Evolutionary conservation across 2,329 filamentous ascomycete species (phyloP).

Genomic region (Fusarium bulbicola): DNA sequence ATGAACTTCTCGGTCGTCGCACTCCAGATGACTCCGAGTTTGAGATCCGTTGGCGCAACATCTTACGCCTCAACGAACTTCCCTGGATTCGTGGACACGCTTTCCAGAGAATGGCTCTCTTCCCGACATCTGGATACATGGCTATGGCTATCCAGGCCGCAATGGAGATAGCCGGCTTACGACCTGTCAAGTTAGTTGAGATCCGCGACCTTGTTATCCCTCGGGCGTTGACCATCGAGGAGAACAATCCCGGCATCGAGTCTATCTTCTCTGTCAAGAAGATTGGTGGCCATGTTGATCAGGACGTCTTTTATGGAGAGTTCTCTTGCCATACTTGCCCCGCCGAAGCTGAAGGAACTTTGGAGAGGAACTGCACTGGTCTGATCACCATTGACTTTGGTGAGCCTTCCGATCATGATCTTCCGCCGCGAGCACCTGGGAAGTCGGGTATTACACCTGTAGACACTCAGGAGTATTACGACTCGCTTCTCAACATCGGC

Average conservation of each 20-base stretch:
- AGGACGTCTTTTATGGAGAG: neutral
- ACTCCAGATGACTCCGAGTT: neutral
- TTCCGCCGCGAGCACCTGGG: neutral
- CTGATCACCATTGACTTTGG: neutral
- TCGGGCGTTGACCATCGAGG: neutral
- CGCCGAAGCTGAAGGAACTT: neutral
- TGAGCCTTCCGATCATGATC: neutral
- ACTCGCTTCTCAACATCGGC: neutral
- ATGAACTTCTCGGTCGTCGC: neutral
- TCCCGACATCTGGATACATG: neutral
- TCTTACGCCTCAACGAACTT: neutral
- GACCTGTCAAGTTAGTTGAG: neutral
- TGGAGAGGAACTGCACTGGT: neutral
- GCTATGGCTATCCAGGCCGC: neutral
- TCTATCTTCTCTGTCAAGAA: conserved; percentile 1
- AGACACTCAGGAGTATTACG: neutral
- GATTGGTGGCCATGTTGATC: neutral
- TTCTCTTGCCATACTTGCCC: neutral
- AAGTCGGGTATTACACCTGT: neutral
- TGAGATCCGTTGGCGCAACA: neutral
- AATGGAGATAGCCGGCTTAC: neutral
- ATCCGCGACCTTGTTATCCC: neutral
- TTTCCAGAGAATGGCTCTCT: neutral
- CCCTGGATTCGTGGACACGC: neutral
- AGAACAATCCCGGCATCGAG: neutral